Base-by-base conservation (phyloP, 1,284 basidiomycete species). In the Pyrrhoderma lamaoense region DNA sequence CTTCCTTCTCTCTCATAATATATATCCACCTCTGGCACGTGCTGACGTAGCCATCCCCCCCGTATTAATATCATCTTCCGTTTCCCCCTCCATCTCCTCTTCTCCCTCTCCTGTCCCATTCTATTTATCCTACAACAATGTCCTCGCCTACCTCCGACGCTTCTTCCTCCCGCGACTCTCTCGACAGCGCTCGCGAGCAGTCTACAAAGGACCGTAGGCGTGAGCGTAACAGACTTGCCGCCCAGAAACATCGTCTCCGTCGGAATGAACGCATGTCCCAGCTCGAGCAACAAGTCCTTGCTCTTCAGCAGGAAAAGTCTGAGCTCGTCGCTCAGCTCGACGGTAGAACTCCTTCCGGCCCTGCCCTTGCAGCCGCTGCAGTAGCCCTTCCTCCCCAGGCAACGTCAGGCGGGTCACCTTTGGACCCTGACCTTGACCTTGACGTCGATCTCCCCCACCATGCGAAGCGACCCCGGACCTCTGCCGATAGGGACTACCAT, bases 231-330 rank as follows among this genome's bases (percentile, higher is more conserved):
- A 47, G 54, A 36, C 54, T 55, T 45, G 54, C 54, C 0, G 54
- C 54, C 11, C 54, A 55, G 34, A 55, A 55, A 25, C 54, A 55
- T 40, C 23, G 54, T 19, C 54, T 55, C 46, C 45, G 54, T 16
- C 35, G 54, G 18, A 55, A 51, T 22, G 50, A 55, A 49, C 54
- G 54, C 42, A 55, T 55, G 54, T 38, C 38, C 31, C 54, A 55
- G 50, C 54, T 55, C 40, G 54, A 55, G 22, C 45, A 51, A 37
- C 54, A 55, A 45, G 54, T 55, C 31, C 54, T 55, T 40, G 54
- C 52, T 16, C 54, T 55, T 27, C 54, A 55, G 54, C 49, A 55
- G 45, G 54, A 55, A 25, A 55, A 55, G 23, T 34, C 34, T 14
- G 22, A 44, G n/a, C 54, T 55, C 42, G 42, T 55, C 40, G 31